Conservation (phyloP, 2,329 filamentous ascomycete species). For the Phaeosphaeriaceae sp. region DNA sequence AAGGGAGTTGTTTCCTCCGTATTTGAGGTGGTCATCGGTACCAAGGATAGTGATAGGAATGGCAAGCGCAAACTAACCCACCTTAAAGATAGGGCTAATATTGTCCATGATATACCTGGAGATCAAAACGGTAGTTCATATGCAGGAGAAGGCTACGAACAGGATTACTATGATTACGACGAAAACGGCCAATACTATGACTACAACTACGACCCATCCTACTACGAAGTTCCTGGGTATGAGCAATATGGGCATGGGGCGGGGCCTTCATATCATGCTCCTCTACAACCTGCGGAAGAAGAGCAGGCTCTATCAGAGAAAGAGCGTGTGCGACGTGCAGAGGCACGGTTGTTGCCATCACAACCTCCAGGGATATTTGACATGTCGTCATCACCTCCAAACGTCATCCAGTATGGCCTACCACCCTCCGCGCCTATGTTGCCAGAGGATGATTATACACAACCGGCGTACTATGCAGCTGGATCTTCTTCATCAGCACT, state of each 20-base stretch:
- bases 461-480: constrained; percentile 27
- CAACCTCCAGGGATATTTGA: constrained; percentile 65
- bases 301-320: constrained; percentile 78
- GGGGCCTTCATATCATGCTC: constrained; percentile 56
- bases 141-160: constrained; percentile 26
- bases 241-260: constrained; percentile 34
- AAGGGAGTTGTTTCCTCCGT: constrained; percentile 89
- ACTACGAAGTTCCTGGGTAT: constrained; percentile 39
- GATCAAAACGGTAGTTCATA: constrained; percentile 21
- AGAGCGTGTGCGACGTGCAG: constrained; percentile 76
- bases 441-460: constrained; percentile 40
- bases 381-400: constrained; percentile 50
- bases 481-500: constrained; percentile 30
- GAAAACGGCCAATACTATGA: constrained; percentile 41
- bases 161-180: constrained; percentile 40
- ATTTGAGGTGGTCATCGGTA: constrained; percentile 88
- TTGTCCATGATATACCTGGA: constrained; percentile 30
- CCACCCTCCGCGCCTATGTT: constrained; percentile 46
- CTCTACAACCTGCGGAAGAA: constrained; percentile 61
- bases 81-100: constrained; percentile 16
- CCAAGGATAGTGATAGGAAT: constrained; percentile 71
- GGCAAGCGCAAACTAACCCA: constrained; percentile 52
- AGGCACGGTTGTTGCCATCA: constrained; percentile 81
- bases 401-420: constrained; percentile 37
- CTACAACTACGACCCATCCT: constrained; percentile 40